Evolutionary conservation across 768 basidiomycete species (phyloP), one percentile per base, ranked within the genome.

Genomic region (Calocybe indica): DNA sequence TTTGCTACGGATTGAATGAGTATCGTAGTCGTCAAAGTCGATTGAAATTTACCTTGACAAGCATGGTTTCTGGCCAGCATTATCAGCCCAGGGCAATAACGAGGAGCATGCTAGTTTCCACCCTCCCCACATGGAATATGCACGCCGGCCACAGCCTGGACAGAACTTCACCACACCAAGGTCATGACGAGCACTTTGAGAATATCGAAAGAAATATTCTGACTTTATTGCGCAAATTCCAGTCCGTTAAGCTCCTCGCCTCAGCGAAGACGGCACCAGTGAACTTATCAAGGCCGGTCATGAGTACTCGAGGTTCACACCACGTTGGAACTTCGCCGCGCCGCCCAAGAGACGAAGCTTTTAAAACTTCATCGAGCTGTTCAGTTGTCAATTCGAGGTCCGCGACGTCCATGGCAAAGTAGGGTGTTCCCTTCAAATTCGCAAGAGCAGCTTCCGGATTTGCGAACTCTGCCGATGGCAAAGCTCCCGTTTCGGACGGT

Each of bases 91-190:
- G 5, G 89, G 88, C 13, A 91, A 63, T 28, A 89, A 62, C 0
- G 87, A 76, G 5, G 76, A 70, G 63, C 95, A 99, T 4, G 79
- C 75, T 1, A 93, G 67, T 66, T 99, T 99, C 94, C 93, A 99
- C 0, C 95, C 95, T 3, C 82, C 92, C 95, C 95, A 97, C 55
- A 90, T 72, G 0, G 91, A 88, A 57, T 90, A 88, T 0, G 83
- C 79, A 2, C 76, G 75, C 0, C 83, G 78, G 3, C 93, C 92
- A 62, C 95, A 98, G 0, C 80, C 83, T 0, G 94, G 78, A 60
- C 95, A 98, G 62, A 90, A 94, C 91, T 93, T 49, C 30, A 37
- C 38, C 35, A 46, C 2, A 12, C 22, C 9, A 37, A 33, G 30
- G 1, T 41, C 13, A 40, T 43, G 35, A 30, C 22, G 22, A 22